phyloP scores from a whole-genome alignment of 1,139 yeast genomes.

The Lodderomyces orthopsilosis region DNA sequence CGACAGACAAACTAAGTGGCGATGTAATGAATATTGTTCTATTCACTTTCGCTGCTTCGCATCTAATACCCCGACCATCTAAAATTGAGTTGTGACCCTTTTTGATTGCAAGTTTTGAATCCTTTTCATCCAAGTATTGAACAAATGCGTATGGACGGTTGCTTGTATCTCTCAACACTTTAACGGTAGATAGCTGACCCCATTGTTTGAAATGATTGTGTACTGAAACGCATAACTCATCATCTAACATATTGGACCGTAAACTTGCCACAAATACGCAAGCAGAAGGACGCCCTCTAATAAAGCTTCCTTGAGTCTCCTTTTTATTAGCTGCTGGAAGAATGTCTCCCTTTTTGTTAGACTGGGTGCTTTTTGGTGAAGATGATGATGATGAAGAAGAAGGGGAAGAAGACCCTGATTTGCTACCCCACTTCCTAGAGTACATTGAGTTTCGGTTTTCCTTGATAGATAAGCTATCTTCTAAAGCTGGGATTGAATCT shows the following conservation, averaged over 20 bases:
- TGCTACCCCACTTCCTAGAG: slow-evolving; percentile 10
- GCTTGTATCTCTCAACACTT: slow-evolving; percentile 77
- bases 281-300: slow-evolving; percentile 63
- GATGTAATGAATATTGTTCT: slow-evolving; percentile 66
- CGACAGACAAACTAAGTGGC: slow-evolving; percentile 20
- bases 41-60: slow-evolving; percentile 90
- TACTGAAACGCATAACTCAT: slow-evolving; percentile 66
- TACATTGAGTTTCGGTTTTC: slow-evolving; percentile 13
- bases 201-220: slow-evolving; percentile 60
- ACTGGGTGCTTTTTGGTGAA: not conserved
- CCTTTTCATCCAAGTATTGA: slow-evolving; percentile 70
- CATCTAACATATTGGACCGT: slow-evolving; percentile 62
- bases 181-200: slow-evolving; percentile 73
- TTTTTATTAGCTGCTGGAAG: not conserved
- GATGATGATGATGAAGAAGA: slow-evolving; percentile 6
- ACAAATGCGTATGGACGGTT: slow-evolving; percentile 94
- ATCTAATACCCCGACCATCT: slow-evolving; percentile 74
- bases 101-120: slow-evolving; percentile 65
- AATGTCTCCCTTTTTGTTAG: not conserved
- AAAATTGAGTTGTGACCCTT: slow-evolving; percentile 67
- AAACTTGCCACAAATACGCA: slow-evolving; percentile 88
- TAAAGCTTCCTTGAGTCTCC: not conserved
- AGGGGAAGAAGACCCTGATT: slow-evolving; percentile 8
- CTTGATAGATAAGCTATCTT: slow-evolving; percentile 7
- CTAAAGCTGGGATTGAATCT: slow-evolving; percentile 9